A percentile compares a stretch with the other conserved stretches of the same genome.
phyloP scores from a whole-genome alignment of 2,329 filamentous ascomycete species.

The Endoconidiophora laricicola region DNA sequence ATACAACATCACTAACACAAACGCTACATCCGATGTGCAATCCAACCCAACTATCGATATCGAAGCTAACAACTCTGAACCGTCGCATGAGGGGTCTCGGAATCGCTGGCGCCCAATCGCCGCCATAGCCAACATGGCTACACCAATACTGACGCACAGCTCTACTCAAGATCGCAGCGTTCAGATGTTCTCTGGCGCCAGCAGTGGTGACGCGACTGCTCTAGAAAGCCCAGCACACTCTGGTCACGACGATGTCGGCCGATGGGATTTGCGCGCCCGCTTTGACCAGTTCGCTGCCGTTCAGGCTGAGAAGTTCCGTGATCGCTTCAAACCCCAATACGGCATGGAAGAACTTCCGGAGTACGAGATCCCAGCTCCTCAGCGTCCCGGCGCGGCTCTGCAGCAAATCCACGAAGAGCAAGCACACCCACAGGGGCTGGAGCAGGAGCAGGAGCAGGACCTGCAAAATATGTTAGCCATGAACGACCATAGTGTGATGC shows the following conservation, averaged over 20 bases:
- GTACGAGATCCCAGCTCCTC: constrained; percentile 44
- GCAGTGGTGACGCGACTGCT: background rate
- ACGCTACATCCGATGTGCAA: background rate
- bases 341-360: constrained; percentile 40
- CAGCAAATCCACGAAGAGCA: constrained; percentile 42
- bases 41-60: constrained; percentile 5
- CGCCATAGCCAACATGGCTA: constrained; percentile 17
- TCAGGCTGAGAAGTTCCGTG: constrained; percentile 43
- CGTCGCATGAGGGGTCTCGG: background rate
- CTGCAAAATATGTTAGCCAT: too few relatives aligned
- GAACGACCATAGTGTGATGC: too few relatives aligned
- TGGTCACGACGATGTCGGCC: constrained; percentile 16
- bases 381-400: constrained; percentile 38
- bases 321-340: constrained; percentile 35
- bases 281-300: constrained; percentile 44
- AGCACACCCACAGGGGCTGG: constrained; percentile 14
- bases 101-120: constrained; percentile 14
- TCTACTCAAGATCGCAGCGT: constrained; percentile 13
- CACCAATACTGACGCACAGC: constrained; percentile 19
- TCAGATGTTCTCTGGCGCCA: background rate
- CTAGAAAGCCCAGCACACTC: background rate
- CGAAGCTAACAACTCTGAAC: constrained; percentile 6
- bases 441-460: background rate
- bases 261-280: constrained; percentile 40
- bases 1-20: background rate